Percentiles rank a stretch among this genome's conserved stretches.
These are phyloP conservation scores for Cynanchum wilfordii DNA, from an alignment of 257 asterid genomes.

Conservation along the genomic window DNA sequence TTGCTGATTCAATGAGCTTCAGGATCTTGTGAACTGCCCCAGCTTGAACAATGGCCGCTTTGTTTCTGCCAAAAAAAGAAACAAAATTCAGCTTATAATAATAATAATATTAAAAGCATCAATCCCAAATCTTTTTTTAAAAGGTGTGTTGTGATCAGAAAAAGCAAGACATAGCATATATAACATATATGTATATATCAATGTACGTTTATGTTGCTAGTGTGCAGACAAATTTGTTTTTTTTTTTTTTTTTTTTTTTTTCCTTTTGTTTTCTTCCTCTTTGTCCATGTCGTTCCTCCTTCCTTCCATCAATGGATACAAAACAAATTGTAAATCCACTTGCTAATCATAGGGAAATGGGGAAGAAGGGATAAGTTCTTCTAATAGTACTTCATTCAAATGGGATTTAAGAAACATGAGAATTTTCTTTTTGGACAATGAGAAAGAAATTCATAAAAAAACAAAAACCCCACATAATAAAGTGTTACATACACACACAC, in stretches of 20 bases:
- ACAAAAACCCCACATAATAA: background rate
- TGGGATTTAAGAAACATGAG: background rate
- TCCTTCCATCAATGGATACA: background rate
- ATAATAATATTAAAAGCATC: background rate
- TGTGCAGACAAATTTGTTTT: background rate
- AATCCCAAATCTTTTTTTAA: background rate
- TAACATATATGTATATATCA: too few species aligned
- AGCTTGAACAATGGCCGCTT: constrained; percentile 80
- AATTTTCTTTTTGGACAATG: too few species aligned
- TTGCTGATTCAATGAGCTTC: constrained; percentile 38
- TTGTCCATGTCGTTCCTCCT: background rate
- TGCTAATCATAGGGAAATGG: background rate
- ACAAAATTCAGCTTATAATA: background rate
- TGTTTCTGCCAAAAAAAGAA: constrained; percentile 47
- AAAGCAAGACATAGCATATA: too few species aligned
- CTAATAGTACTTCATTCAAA: background rate
- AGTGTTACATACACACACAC: background rate
- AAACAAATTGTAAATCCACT: background rate
- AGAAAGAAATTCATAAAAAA: background rate
- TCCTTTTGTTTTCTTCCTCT: background rate
- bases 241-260: too few species aligned
- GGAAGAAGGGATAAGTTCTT: background rate
- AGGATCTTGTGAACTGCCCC: constrained; percentile 86
- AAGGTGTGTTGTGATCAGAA: too few species aligned
- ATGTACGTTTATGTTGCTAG: too few species aligned